A percentile compares a stretch with the other conserved stretches of the same genome.
Conservation (phyloP, 176 grass and related monocot genomes). For the Rhynchospora pubera region DNA sequence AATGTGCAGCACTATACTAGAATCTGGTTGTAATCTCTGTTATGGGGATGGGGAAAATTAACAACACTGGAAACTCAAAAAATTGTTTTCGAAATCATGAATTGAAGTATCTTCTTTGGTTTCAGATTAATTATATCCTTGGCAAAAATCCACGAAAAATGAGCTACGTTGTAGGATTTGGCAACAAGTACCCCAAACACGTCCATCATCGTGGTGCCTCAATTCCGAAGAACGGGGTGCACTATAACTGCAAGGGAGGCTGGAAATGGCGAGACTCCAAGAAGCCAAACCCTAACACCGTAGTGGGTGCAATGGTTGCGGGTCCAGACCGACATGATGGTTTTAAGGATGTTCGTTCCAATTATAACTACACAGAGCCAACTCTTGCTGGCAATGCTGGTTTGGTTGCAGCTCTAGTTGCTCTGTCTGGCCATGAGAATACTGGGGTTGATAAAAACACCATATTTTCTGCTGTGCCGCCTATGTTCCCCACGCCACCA, state of each 20-base stretch:
- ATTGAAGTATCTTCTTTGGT: background rate
- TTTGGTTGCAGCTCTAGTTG: conserved; percentile 69
- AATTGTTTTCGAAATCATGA: background rate
- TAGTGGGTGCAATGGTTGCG: conserved; percentile 75
- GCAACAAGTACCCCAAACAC: conserved; percentile 61
- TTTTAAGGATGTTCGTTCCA: conserved; percentile 63
- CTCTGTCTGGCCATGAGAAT: conserved; percentile 51
- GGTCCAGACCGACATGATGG: conserved; percentile 73
- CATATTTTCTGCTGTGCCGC: conserved; percentile 85
- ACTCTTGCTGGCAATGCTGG: conserved; percentile 83
- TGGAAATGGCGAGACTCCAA: conserved; percentile 85
- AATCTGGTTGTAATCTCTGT: background rate
- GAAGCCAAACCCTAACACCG: conserved; percentile 69
- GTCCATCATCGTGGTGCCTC: conserved; percentile 93
- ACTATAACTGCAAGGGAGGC: conserved; percentile 71
- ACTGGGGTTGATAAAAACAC: conserved; percentile 79
- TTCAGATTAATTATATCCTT: conserved; percentile 76
- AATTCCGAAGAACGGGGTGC: conserved; percentile 73
- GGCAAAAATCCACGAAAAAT: conserved; percentile 91
- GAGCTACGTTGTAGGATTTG: conserved; percentile 80
- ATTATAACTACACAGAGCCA: conserved; percentile 86
- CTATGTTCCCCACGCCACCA: conserved; percentile 78
- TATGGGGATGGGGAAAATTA: background rate
- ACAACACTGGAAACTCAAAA: background rate
- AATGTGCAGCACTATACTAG: background rate